Percentiles rank a stretch among this genome's conserved stretches.
Conservation (phyloP, 495 filamentous ascomycete species). For the Penicillium chermesinum region DNA sequence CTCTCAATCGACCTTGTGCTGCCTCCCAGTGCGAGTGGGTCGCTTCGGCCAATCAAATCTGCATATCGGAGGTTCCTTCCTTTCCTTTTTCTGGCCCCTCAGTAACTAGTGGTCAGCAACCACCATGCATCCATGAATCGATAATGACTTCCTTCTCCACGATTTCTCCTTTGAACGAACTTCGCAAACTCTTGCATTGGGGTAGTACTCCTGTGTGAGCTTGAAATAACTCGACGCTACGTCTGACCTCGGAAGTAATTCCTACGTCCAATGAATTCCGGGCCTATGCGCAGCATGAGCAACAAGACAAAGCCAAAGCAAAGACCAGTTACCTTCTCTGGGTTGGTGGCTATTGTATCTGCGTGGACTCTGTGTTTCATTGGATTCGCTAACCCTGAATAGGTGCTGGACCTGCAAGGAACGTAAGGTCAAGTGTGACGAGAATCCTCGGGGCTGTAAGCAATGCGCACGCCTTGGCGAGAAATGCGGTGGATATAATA, state of each 20-base stretch:
- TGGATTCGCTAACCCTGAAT: too few relatives aligned
- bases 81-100: background rate
- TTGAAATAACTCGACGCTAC: background rate
- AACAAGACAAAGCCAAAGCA: background rate
- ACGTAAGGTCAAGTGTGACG: conserved; percentile 1
- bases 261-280: background rate
- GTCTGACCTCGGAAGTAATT: background rate
- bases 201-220: too few relatives aligned
- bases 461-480: background rate
- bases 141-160: too few relatives aligned
- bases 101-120: too few relatives aligned
- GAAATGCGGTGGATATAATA: background rate
- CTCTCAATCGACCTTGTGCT: too few relatives aligned
- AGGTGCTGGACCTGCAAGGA: conserved; percentile 1
- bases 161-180: too few relatives aligned
- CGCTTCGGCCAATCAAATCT: background rate
- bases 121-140: too few relatives aligned
- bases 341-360: background rate
- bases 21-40: too few relatives aligned
- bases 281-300: background rate
- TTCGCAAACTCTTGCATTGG: too few relatives aligned
- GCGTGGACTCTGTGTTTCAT: too few relatives aligned
- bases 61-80: background rate
- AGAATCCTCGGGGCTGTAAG: background rate
- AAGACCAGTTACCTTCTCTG: background rate